Conservation (phyloP, 495 filamentous ascomycete genomes). For the Neurospora sp. region DNA sequence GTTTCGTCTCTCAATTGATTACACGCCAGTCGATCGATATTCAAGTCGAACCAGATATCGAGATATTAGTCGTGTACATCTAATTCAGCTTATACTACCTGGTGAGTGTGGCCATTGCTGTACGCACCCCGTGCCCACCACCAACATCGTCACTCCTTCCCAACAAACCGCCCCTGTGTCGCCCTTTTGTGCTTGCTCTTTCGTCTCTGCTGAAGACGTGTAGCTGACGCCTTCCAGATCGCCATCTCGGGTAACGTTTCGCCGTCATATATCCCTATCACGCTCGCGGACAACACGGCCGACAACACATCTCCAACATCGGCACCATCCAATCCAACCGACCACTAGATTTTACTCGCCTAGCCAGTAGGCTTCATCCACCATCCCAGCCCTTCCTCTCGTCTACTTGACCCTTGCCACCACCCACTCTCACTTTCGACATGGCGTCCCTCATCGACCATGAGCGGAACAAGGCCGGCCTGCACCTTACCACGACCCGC, state of each 20-base stretch:
- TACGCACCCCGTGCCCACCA: constrained; percentile 1
- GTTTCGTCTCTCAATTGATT: background rate
- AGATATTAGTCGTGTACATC: background rate
- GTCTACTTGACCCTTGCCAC: background rate
- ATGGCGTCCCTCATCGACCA: constrained; percentile 18
- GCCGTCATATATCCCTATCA: background rate
- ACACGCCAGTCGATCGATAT: background rate
- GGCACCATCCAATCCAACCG: background rate
- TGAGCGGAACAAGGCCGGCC: constrained; percentile 20
- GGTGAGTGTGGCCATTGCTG: background rate
- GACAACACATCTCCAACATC: background rate
- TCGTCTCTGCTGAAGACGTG: background rate
- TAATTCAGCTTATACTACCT: background rate
- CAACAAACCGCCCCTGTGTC: background rate
- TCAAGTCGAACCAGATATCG: background rate
- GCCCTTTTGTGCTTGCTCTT: background rate
- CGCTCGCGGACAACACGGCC: background rate
- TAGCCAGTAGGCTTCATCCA: background rate
- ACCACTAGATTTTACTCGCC: background rate
- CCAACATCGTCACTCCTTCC: constrained; percentile 8
- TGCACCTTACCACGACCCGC: constrained; percentile 18
- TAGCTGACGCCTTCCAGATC: constrained; percentile 12
- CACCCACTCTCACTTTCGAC: background rate
- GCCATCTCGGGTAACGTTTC: background rate
- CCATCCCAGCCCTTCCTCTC: background rate